These are phyloP conservation scores for Saccharomycopsis hybrid DNA, from an alignment of 1,139 yeast species.

Conservation along the genomic window DNA sequence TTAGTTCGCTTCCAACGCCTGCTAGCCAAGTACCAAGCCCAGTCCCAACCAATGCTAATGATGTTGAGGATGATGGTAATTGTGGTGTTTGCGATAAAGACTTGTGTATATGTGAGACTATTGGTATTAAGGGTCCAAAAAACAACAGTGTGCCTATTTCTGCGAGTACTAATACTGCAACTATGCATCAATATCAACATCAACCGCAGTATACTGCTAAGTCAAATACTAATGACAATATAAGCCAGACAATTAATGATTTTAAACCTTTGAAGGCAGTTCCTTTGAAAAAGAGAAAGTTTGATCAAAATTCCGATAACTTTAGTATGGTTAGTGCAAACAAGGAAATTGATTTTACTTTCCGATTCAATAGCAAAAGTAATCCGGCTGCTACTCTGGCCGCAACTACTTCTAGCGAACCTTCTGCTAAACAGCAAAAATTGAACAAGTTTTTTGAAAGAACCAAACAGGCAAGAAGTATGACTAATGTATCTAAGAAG, in stretches of 20 bases:
- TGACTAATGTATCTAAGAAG: not conserved
- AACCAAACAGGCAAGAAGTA: conserved; percentile 8
- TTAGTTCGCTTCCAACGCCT: conserved; percentile 20
- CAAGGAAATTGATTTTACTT: not conserved
- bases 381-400: no score
- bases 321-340: not conserved
- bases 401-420: not conserved
- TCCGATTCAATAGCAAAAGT: not conserved
- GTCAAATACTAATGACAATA: not conserved
- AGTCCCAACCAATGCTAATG: conserved; percentile 22
- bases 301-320: not conserved
- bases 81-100: conserved; percentile 69
- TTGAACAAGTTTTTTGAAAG: conserved; percentile 12
- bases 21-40: conserved; percentile 21
- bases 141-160: not conserved
- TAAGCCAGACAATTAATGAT: not conserved
- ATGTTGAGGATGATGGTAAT: conserved; percentile 30
- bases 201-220: not conserved
- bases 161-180: conserved; percentile 10
- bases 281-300: conserved; percentile 39
- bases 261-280: conserved; percentile 55
- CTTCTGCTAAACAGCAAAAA: conserved; percentile 11
- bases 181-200: conserved; percentile 2
- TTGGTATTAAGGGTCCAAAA: conserved; percentile 42
- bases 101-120: conserved; percentile 60